Evolutionary conservation across 257 asterid species (phyloP).

Genomic region (Haberlea rhodopensis): DNA sequence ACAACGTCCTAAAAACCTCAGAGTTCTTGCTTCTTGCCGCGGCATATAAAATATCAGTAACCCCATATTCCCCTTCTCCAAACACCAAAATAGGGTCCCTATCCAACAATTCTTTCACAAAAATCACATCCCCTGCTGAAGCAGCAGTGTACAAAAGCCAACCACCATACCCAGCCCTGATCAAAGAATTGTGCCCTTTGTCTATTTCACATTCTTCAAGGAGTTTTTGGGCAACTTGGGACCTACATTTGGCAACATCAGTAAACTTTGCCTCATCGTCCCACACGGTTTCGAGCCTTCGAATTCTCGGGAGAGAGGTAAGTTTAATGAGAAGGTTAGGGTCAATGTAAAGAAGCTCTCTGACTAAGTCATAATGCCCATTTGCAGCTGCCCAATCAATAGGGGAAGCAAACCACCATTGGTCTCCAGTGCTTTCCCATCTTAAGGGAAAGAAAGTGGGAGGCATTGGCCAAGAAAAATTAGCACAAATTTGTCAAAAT

Average conservation of each 20-base stretch:
- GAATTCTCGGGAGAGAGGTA: slow-evolving; percentile 74
- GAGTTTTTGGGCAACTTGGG: slow-evolving; percentile 65
- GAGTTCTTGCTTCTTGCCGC: slow-evolving; percentile 67
- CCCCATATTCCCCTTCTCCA: slow-evolving; percentile 97
- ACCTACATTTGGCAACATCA: slow-evolving; percentile 65
- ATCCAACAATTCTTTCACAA: slow-evolving; percentile 57
- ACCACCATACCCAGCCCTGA: slow-evolving; percentile 92
- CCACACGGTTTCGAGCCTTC: slow-evolving; percentile 88
- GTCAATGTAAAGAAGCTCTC: slow-evolving; percentile 76
- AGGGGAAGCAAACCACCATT: slow-evolving; percentile 98
- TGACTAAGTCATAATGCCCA: slow-evolving; percentile 82
- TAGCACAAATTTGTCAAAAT: neutral
- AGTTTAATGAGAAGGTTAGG: slow-evolving; percentile 77
- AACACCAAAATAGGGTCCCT: slow-evolving; percentile 72
- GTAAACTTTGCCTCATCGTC: slow-evolving; percentile 58
- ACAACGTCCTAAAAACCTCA: slow-evolving; percentile 58
- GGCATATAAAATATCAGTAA: slow-evolving; percentile 76
- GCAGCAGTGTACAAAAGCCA: slow-evolving; percentile 97
- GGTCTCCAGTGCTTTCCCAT: slow-evolving; percentile 90
- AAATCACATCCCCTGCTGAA: slow-evolving; percentile 65
- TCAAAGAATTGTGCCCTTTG: slow-evolving; percentile 58
- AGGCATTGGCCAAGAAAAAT: slow-evolving; percentile 33
- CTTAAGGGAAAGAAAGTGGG: slow-evolving; percentile 61
- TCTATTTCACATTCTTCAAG: slow-evolving; percentile 50
- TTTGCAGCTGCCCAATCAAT: slow-evolving; percentile 97